Evolutionary conservation across 805 yeast genomes (phyloP), one percentile per base, ranked within the genome.

Genomic region (Metschnikowia similis): DNA sequence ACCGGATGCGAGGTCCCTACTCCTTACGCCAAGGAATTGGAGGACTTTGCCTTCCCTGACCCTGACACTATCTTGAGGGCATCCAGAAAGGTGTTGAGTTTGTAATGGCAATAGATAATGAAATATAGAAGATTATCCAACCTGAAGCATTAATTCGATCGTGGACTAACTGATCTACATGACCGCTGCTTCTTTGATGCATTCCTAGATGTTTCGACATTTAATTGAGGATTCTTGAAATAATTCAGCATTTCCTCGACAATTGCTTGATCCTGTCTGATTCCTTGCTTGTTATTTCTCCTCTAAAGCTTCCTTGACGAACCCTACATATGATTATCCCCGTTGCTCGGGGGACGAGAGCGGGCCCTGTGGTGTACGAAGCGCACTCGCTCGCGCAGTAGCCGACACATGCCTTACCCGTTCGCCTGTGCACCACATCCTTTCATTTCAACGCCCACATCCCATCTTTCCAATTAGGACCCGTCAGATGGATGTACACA

Each of bases 1-100:
- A 94, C 99, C 52, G 99, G 99, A 72, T 96, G 98, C 68, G 99
- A 94, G 77, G 97, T 91, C 31, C 99, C 99, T 72, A 94, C 99
- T 61, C 99, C 99, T 58, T 94, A 94, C 69, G 96, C 97, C 62
- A 82, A 84, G 72, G 91, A 86, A 76, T 82, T 94, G 69, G 99
- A 94, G 83, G 95, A 87, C 76, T 88, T 94, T 68, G 97, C 98
- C 49, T 94, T 94, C 97, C 99, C 99, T 72, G 96, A 91, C 70
- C 80, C 88, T 49, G 92, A 88, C 66, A 82, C 90, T 58, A 87
- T 94, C 63, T 81, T 87, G 66, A 86, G 90, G 80, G 97, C 90
- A 59, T 80, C 81, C 59, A 88, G 84, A 75, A 86, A 85, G 72
- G 91, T 85, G 42, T 77, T 87, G 71, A 82, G 89, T 47, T 76